phyloP scores from a whole-genome alignment of 768 basidiomycete genomes.

The Termitomyces sp. region DNA sequence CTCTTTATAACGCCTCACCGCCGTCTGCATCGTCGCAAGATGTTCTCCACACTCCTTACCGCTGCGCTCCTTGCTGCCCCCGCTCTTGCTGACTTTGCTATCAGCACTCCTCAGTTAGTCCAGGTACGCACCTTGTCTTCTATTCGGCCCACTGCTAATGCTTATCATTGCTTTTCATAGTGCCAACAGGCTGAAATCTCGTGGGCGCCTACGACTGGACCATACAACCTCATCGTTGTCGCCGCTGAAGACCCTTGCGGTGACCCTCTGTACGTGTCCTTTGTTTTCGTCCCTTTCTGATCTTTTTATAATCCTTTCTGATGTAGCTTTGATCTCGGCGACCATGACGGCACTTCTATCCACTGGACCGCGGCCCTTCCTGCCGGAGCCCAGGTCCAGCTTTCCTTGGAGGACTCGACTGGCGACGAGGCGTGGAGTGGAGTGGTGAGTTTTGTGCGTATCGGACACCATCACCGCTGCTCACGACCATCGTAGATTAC shows the following conservation, averaged over 20 bases:
- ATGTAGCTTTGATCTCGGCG: slow-evolving; percentile 54
- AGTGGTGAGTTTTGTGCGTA: slow-evolving; percentile 33
- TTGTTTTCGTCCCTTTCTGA: neutral
- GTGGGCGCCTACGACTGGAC: slow-evolving; percentile 42
- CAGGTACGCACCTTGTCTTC: slow-evolving; percentile 37
- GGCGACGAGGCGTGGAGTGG: slow-evolving; percentile 66
- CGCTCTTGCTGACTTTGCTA: slow-evolving; percentile 48
- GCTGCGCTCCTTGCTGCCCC: slow-evolving; percentile 60
- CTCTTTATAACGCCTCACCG: slow-evolving; percentile 23
- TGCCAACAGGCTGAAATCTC: slow-evolving; percentile 45
- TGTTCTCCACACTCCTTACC: slow-evolving; percentile 79
- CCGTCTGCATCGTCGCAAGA: slow-evolving; percentile 35
- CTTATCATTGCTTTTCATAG: slow-evolving; percentile 26
- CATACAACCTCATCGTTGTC: slow-evolving; percentile 60
- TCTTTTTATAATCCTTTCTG: neutral
- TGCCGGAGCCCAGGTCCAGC: slow-evolving; percentile 39
- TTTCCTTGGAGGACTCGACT: slow-evolving; percentile 48
- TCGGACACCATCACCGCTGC: slow-evolving; percentile 6
- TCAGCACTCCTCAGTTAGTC: slow-evolving; percentile 44
- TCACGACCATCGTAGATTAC: slow-evolving; percentile 28
- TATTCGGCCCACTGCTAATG: slow-evolving; percentile 1
- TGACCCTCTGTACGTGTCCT: slow-evolving; percentile 45
- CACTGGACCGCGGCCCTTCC: slow-evolving; percentile 43
- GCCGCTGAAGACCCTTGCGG: slow-evolving; percentile 51
- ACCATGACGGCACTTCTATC: slow-evolving; percentile 37